Percentiles rank a stretch among this genome's conserved stretches.
phyloP scores from a whole-genome alignment of 768 basidiomycete genomes.

The Leccinellum luteum region DNA sequence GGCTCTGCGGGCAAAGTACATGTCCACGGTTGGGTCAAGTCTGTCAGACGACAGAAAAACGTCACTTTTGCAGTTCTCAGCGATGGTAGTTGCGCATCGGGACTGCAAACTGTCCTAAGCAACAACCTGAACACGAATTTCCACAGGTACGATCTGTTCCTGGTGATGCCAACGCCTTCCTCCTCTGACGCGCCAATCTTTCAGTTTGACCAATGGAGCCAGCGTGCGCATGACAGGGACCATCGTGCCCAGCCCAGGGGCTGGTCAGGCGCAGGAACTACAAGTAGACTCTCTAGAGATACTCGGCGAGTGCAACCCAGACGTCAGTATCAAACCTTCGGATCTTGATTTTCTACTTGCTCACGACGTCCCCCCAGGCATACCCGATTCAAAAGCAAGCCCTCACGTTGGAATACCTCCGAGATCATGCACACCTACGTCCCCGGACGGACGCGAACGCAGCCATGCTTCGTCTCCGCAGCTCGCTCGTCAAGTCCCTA shows the following conservation, averaged over 20 bases:
- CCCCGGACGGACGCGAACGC: conserved; percentile 70
- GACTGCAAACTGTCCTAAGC: conserved; percentile 76
- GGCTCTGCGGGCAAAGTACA: conserved; percentile 22
- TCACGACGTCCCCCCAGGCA: conserved; percentile 40
- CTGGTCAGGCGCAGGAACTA: conserved; percentile 52
- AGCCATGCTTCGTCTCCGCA: conserved; percentile 73
- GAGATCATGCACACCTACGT: conserved; percentile 87
- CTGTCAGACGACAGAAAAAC: conserved; percentile 82
- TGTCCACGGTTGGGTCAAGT: conserved; percentile 84
- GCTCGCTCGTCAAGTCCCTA: conserved; percentile 53
- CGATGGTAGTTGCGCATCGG: conserved; percentile 73
- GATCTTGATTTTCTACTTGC: neutral
- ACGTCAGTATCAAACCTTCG: conserved; percentile 34
- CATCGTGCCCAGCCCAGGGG: conserved; percentile 46
- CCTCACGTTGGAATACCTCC: conserved; percentile 72
- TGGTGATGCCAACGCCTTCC: neutral
- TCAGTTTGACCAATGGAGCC: conserved; percentile 52
- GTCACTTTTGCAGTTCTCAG: conserved; percentile 81
- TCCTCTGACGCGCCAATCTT: conserved; percentile 4
- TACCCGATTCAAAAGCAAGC: conserved; percentile 94
- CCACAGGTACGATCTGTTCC: conserved; percentile 12
- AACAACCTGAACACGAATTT: conserved; percentile 18
- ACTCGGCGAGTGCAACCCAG: conserved; percentile 57
- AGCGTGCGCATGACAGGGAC: conserved; percentile 50
- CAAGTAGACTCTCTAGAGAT: conserved; percentile 46